Evolutionary conservation across 768 basidiomycete species (phyloP), one percentile per base, ranked within the genome.

Genomic region (Inosperma sp.): DNA sequence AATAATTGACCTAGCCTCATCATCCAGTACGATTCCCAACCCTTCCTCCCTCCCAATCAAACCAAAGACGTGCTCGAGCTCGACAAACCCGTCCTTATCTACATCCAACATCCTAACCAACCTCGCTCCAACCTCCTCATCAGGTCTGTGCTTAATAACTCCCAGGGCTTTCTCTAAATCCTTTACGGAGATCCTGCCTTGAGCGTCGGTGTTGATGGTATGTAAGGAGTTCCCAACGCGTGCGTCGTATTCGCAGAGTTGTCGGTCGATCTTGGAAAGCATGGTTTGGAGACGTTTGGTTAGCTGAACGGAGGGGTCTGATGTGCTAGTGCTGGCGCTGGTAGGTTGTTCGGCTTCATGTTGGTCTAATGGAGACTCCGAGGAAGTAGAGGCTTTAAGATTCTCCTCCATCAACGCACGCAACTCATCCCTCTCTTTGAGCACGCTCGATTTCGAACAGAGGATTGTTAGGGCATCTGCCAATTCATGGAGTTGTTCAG

Each of bases 271-370:
- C 75, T 96, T 95, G 58, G 85, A 92, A 40, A 99, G 79, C 93
- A 98, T 97, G 19, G 81, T 78, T 48, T 92, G 87, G 67, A 99
- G 94, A 42, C 93, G 90, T 73, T 97, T 95, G 53, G 93, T 93
- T 52, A 98, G 74, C 27, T n/a, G n/a, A n/a, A n/a, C n/a, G n/a
- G n/a, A n/a, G n/a, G n/a, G n/a, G n/a, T n/a, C n/a, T n/a, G n/a
- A n/a, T n/a, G n/a, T n/a, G n/a, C n/a, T n/a, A n/a, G n/a, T n/a
- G n/a, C n/a, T n/a, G n/a, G 86, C 89, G 61, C 78, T 88, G 47
- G 81, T 83, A 42, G 84, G n/a, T n/a, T n/a, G n/a, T n/a, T n/a
- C n/a, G n/a, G n/a, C n/a, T n/a, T n/a, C n/a, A n/a, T n/a, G n/a
- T n/a, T n/a, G n/a, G n/a, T n/a, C n/a, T n/a, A n/a, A n/a, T n/a